Conservation (phyloP, 129 eudicot genomes). For the Saussurea involucrata region DNA sequence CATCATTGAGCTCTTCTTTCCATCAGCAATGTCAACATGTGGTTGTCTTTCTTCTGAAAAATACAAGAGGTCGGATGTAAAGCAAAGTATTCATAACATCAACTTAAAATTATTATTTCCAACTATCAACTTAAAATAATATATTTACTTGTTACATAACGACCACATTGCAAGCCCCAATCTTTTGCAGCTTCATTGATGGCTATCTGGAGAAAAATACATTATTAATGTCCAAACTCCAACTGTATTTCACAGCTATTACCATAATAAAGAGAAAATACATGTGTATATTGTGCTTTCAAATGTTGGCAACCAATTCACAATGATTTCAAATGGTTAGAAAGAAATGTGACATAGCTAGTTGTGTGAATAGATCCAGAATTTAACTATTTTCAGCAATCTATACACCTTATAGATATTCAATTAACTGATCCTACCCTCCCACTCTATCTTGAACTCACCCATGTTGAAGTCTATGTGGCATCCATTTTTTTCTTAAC, state of each 20-base stretch:
- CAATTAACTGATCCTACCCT: neutral
- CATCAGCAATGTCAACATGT: slow-evolving; percentile 68
- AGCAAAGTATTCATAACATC: neutral
- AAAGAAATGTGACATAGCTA: neutral
- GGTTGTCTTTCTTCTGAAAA: slow-evolving; percentile 81
- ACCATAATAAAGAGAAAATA: neutral
- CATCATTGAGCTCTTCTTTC: slow-evolving; percentile 66
- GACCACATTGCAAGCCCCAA: slow-evolving; percentile 90
- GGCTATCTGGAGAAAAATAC: slow-evolving; percentile 52
- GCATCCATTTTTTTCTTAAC: no score
- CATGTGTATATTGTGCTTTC: neutral
- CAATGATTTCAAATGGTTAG: neutral
- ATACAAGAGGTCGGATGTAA: neutral
- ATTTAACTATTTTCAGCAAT: neutral
- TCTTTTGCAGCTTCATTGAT: slow-evolving; percentile 84
- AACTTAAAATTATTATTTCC: slow-evolving; percentile 9
- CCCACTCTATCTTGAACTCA: neutral
- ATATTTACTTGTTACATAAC: slow-evolving; percentile 77
- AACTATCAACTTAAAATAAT: no score
- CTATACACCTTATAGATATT: neutral
- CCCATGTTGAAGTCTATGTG: neutral
- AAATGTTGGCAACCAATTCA: neutral
- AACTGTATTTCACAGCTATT: neutral
- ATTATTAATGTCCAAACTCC: neutral
- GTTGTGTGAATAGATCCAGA: neutral